Evolutionary conservation across 2,329 filamentous ascomycete genomes (phyloP).

Genomic region (Venturia asperata): DNA sequence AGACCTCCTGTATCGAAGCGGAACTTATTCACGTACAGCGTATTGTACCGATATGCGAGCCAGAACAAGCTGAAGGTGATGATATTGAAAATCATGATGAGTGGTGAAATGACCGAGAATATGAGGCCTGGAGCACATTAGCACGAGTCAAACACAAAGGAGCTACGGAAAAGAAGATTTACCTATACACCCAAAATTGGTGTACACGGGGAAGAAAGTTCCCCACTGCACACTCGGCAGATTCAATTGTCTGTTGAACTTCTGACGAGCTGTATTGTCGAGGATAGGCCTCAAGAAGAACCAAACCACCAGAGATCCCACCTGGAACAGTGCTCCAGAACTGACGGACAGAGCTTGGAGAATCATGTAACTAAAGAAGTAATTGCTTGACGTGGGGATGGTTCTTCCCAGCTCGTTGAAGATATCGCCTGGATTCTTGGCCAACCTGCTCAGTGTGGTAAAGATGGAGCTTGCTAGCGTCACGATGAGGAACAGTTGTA

Average conservation of each 20-base stretch:
- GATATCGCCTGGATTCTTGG: slow-evolving; percentile 59
- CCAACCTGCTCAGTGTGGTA: slow-evolving; percentile 48
- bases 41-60: slow-evolving; percentile 94
- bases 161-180: slow-evolving; percentile 39
- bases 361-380: slow-evolving; percentile 98
- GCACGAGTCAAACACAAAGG: not conserved
- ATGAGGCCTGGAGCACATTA: slow-evolving; percentile 37
- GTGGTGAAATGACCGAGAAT: slow-evolving; percentile 79
- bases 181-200: slow-evolving; percentile 44
- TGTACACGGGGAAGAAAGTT: slow-evolving; percentile 90
- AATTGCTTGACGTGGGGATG: slow-evolving; percentile 81
- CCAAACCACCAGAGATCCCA: slow-evolving; percentile 71
- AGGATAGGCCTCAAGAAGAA: slow-evolving; percentile 73
- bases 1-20: slow-evolving; percentile 86
- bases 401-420: slow-evolving; percentile 67
- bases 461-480: slow-evolving; percentile 58
- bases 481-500: slow-evolving; percentile 90
- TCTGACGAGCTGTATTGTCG: slow-evolving; percentile 64
- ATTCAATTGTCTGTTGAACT: slow-evolving; percentile 77
- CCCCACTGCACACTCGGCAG: slow-evolving; percentile 81
- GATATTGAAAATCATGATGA: slow-evolving; percentile 89
- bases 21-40: slow-evolving; percentile 89
- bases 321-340: slow-evolving; percentile 78
- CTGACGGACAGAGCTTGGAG: slow-evolving; percentile 87
- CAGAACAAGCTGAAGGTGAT: slow-evolving; percentile 88